Percentiles rank a stretch among this genome's conserved stretches.
Conservation (phyloP, 352 stramenopile species). For the Nothophytophthora sp. region DNA sequence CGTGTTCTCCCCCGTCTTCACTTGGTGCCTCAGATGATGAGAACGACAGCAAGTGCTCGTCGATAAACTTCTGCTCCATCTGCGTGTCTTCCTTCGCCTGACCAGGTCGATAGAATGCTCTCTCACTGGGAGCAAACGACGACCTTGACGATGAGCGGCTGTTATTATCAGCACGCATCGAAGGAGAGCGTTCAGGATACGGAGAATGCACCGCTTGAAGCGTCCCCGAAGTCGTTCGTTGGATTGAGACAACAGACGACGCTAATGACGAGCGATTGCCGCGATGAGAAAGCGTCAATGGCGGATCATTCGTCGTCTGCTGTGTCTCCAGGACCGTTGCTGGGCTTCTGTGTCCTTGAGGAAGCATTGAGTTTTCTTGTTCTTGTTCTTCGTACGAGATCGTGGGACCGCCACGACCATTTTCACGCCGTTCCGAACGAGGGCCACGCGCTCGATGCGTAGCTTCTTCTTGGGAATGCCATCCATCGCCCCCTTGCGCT, state of each 20-base stretch:
- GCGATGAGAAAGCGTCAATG: background rate
- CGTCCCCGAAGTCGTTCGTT: background rate
- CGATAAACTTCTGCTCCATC: slow-evolving; percentile 18
- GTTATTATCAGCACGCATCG: slow-evolving; percentile 3
- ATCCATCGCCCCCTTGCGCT: background rate
- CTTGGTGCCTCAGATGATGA: slow-evolving; percentile 21
- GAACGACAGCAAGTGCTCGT: slow-evolving; percentile 26
- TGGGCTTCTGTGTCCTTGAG: background rate
- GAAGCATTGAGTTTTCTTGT: background rate
- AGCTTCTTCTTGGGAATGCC: slow-evolving; percentile 3
- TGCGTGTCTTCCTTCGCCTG: slow-evolving; percentile 18
- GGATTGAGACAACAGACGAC: background rate
- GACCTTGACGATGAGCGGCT: slow-evolving; percentile 11
- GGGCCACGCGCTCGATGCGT: slow-evolving; percentile 1
- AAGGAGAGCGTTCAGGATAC: background rate
- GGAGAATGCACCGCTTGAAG: background rate
- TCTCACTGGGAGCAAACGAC: slow-evolving; percentile 22
- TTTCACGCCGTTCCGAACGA: background rate
- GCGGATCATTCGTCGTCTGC: background rate
- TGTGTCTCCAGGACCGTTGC: background rate
- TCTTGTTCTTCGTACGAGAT: background rate
- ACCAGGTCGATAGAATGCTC: slow-evolving; percentile 15
- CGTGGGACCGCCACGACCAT: too few relatives aligned
- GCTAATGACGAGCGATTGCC: background rate
- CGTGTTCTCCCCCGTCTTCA: slow-evolving; percentile 5